Conservation (phyloP, 352 stramenopile species). For the Phytophthora idaei region DNA sequence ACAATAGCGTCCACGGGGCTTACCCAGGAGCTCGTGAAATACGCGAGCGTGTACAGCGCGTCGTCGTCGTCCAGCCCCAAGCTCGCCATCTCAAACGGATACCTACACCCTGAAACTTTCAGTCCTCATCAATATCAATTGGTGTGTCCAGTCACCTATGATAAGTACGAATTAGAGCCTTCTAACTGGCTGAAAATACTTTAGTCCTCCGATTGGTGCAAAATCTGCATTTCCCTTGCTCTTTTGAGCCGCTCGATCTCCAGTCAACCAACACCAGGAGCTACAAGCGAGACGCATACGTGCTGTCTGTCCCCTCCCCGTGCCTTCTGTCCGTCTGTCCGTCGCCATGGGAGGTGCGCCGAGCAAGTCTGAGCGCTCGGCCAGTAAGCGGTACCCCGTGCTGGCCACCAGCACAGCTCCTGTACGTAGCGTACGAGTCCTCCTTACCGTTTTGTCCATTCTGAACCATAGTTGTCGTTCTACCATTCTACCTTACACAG, state of each 20-base stretch:
- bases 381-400: constrained; percentile 52
- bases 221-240: constrained; percentile 14
- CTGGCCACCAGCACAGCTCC: constrained; percentile 68
- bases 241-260: constrained; percentile 38
- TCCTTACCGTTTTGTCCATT: background rate
- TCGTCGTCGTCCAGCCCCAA: constrained; percentile 14
- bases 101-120: background rate
- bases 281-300: constrained; percentile 17
- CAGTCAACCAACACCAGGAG: constrained; percentile 38
- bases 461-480: constrained; percentile 1
- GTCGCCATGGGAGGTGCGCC: constrained; percentile 57
- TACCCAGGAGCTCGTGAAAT: constrained; percentile 58
- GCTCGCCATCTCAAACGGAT: constrained; percentile 17
- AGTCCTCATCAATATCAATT: background rate
- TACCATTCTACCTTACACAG: constrained; percentile 17
- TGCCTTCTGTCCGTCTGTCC: constrained; percentile 13
- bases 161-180: constrained; percentile 19
- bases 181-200: constrained; percentile 5
- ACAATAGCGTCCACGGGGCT: constrained; percentile 39
- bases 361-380: constrained; percentile 37
- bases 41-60: constrained; percentile 48
- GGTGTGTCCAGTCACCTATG: constrained; percentile 17
- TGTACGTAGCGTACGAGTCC: constrained; percentile 39
- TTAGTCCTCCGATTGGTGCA: constrained; percentile 13
- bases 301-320: constrained; percentile 23